Conservation (phyloP, 2,329 filamentous ascomycete genomes). For the Biscogniauxia sp. region DNA sequence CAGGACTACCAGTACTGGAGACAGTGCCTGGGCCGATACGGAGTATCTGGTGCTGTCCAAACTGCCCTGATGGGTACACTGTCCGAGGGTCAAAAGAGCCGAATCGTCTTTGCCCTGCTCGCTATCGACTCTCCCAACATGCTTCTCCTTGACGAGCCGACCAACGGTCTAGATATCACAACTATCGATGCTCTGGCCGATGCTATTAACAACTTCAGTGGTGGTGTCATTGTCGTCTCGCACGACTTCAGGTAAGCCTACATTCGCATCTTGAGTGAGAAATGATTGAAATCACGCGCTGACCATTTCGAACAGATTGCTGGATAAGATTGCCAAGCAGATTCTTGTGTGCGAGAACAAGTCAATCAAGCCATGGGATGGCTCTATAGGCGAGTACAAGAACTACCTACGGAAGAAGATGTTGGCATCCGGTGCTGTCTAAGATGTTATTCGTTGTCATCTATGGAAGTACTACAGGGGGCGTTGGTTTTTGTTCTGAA, state of each 20-base stretch:
- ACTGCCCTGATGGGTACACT: slow-evolving; percentile 97
- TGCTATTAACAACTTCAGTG: slow-evolving; percentile 93
- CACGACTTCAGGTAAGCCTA: slow-evolving; percentile 91
- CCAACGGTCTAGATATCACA: slow-evolving; percentile 98
- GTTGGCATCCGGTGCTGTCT: slow-evolving; percentile 82
- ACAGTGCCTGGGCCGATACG: slow-evolving; percentile 93
- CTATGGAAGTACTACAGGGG: background rate
- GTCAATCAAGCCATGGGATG: slow-evolving; percentile 86
- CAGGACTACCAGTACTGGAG: slow-evolving; percentile 99
- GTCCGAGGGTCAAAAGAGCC: slow-evolving; percentile 95
- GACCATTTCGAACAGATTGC: slow-evolving; percentile 57
- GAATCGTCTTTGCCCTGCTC: slow-evolving; percentile 95
- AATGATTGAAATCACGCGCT: slow-evolving; percentile 14
- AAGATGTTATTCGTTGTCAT: slow-evolving; percentile 37
- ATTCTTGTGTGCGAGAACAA: slow-evolving; percentile 99
- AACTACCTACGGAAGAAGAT: slow-evolving; percentile 99
- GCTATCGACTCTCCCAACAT: slow-evolving; percentile 97
- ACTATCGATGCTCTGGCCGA: slow-evolving; percentile 97
- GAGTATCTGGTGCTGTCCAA: slow-evolving; percentile 88
- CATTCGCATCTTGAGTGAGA: background rate
- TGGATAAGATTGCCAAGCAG: slow-evolving; percentile 99
- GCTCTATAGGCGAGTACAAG: slow-evolving; percentile 93
- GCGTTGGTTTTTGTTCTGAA: background rate
- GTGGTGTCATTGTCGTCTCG: slow-evolving; percentile 95
- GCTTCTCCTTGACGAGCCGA: slow-evolving; percentile 96